Evolutionary conservation across 257 asterid genomes (phyloP).

Genomic region (Petunia secreta): DNA sequence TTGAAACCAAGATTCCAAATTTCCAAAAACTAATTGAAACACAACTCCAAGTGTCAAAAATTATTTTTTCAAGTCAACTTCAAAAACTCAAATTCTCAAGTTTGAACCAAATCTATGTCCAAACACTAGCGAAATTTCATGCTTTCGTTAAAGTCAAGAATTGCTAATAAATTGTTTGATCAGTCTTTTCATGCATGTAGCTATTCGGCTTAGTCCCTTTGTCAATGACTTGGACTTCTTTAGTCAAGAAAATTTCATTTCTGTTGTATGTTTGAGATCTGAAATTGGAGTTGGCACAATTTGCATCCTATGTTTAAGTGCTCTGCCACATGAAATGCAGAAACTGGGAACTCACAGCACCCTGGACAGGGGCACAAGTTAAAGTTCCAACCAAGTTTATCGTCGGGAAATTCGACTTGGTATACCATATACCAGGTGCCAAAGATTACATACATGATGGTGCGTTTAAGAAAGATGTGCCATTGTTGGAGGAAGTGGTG

Average conservation of each 20-base stretch:
- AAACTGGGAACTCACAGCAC: slow-evolving; percentile 34
- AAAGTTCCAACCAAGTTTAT: slow-evolving; percentile 34
- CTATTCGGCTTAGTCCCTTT: background rate
- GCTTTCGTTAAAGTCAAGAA: background rate
- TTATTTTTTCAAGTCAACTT: no score
- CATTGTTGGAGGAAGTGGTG: slow-evolving; percentile 29
- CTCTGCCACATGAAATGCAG: slow-evolving; percentile 8
- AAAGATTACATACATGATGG: slow-evolving; percentile 37
- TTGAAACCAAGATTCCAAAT: no score
- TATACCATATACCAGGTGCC: slow-evolving; percentile 21
- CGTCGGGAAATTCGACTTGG: slow-evolving; percentile 34
- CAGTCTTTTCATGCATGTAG: background rate
- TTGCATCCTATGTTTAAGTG: background rate
- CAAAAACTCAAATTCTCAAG: no score
- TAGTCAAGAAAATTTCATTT: background rate
- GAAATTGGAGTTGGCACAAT: background rate
- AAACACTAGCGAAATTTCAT: background rate
- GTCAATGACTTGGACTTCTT: background rate
- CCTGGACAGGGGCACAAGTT: slow-evolving; percentile 37
- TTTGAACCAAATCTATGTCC: no score
- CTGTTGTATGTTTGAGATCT: background rate
- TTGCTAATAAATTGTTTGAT: background rate
- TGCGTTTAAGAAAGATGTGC: slow-evolving; percentile 29
- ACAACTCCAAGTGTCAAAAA: no score
- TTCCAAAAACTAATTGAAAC: no score